Percentiles rank a stretch among this genome's conserved stretches.
These are phyloP conservation scores for Ephemerocybe angulata DNA, from an alignment of 768 basidiomycete species.

Conservation along the genomic window DNA sequence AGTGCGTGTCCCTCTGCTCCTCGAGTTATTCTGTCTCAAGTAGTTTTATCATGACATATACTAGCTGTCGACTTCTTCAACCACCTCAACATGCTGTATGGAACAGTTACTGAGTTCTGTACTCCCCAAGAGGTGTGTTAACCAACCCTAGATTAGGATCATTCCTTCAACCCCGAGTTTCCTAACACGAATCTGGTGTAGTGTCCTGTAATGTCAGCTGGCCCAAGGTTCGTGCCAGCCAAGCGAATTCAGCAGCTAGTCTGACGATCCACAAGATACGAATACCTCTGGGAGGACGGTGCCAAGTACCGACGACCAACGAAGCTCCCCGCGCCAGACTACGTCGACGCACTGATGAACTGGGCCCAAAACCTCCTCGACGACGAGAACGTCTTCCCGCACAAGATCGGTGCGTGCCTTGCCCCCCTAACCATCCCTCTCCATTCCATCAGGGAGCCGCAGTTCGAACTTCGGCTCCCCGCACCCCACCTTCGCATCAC, in stretches of 20 bases:
- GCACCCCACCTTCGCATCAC: background rate
- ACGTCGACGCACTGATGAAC: conserved; percentile 98
- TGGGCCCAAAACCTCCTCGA: conserved; percentile 94
- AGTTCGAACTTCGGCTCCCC: background rate
- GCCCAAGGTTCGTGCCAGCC: conserved; percentile 64
- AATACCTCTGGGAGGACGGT: conserved; percentile 94
- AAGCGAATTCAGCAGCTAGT: background rate
- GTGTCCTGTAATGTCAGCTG: conserved; percentile 97
- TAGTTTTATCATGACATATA: too few relatives aligned
- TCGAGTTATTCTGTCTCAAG: background rate
- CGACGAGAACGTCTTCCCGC: conserved; percentile 89
- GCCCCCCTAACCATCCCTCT: too few relatives aligned
- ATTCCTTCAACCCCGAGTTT: background rate
- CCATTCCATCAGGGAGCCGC: background rate
- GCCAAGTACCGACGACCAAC: conserved; percentile 82
- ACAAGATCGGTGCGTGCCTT: conserved; percentile 72
- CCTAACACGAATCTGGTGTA: conserved; percentile 22
- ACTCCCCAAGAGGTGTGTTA: conserved; percentile 77
- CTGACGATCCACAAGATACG: conserved; percentile 54
- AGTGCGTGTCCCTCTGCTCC: conserved; percentile 45
- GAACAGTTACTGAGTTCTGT: conserved; percentile 97
- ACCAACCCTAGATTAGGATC: background rate
- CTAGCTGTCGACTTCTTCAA: conserved; percentile 99
- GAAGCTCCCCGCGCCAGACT: conserved; percentile 93
- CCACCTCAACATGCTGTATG: conserved; percentile 98